Evolutionary conservation across 2,329 filamentous ascomycete genomes (phyloP).

Genomic region (Epichloe hybrida): DNA sequence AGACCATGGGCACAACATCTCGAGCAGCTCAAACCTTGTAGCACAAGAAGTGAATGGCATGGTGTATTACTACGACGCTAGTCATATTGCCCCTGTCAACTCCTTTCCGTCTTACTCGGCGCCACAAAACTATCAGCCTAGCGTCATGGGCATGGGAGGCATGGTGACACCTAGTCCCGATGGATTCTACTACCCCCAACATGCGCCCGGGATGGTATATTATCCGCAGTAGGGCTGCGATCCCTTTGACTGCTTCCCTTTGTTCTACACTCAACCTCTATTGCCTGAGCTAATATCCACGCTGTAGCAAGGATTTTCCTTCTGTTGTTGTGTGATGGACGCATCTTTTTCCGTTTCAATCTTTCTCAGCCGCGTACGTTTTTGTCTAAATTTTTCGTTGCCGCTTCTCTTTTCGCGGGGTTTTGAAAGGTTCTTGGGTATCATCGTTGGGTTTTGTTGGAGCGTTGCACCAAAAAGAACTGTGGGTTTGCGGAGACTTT

Average conservation of each 20-base stretch:
- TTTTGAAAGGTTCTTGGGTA: slow-evolving; percentile 2
- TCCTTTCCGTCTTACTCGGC: slow-evolving; percentile 34
- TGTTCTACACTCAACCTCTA: slow-evolving; percentile 12
- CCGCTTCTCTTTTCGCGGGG: background rate
- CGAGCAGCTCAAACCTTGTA: slow-evolving; percentile 34
- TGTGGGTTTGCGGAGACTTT: background rate
- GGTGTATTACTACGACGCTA: slow-evolving; percentile 84
- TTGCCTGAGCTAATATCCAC: slow-evolving; percentile 20
- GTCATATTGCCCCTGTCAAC: slow-evolving; percentile 48
- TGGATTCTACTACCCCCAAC: slow-evolving; percentile 57
- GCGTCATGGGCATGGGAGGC: slow-evolving; percentile 57
- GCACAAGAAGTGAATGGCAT: slow-evolving; percentile 91
- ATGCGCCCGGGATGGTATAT: slow-evolving; percentile 42
- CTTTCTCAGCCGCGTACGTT: background rate
- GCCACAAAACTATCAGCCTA: slow-evolving; percentile 39
- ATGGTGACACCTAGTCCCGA: slow-evolving; percentile 62
- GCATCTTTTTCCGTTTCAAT: background rate
- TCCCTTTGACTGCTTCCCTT: slow-evolving; percentile 8
- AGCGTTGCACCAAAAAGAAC: slow-evolving; percentile 4
- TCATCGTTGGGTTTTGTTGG: slow-evolving; percentile 1
- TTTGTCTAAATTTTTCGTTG: background rate
- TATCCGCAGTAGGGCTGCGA: slow-evolving; percentile 40
- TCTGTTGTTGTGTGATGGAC: background rate
- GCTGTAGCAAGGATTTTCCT: slow-evolving; percentile 4
- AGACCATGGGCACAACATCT: slow-evolving; percentile 13